Evolutionary conservation across 1,284 basidiomycete species (phyloP).

Genomic region (Fomes fomentarius): DNA sequence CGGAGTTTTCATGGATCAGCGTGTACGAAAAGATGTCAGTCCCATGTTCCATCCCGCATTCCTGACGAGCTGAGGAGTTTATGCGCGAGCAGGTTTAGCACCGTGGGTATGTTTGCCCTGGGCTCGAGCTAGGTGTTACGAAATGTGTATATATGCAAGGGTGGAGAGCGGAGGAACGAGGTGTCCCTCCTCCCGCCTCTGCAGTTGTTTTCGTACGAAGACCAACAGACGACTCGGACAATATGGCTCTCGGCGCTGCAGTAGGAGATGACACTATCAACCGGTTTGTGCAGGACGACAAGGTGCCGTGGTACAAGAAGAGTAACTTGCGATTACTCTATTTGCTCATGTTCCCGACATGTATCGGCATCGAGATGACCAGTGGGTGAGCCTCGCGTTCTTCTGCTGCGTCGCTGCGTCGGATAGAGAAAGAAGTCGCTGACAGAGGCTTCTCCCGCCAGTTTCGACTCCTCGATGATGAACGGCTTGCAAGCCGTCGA

Average conservation of each 20-base stretch:
- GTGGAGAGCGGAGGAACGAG: neutral
- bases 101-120: neutral
- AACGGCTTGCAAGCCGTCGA: conserved; percentile 65
- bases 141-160: neutral
- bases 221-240: neutral
- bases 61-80: too few species aligned
- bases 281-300: conserved; percentile 49
- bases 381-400: conserved; percentile 48
- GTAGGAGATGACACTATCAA: conserved; percentile 39
- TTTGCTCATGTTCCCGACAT: conserved; percentile 57
- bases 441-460: conserved; percentile 18
- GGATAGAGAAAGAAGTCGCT: neutral
- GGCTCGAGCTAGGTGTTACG: neutral
- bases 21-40: conserved; percentile 6
- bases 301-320: conserved; percentile 58
- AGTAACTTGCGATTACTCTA: conserved; percentile 53
- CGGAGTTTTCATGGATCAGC: conserved; percentile 25
- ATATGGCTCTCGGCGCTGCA: conserved; percentile 23
- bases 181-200: neutral
- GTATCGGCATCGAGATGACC: conserved; percentile 65
- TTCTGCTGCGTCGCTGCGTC: too few species aligned
- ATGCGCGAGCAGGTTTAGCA: neutral
- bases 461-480: conserved; percentile 61
- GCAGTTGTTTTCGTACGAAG: neutral
- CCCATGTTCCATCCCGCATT: neutral